Percentiles rank a stretch among this genome's conserved stretches.
Evolutionary conservation across 202 grass and related monocot species (phyloP).

Genomic region (Brachypodium distachyon): DNA sequence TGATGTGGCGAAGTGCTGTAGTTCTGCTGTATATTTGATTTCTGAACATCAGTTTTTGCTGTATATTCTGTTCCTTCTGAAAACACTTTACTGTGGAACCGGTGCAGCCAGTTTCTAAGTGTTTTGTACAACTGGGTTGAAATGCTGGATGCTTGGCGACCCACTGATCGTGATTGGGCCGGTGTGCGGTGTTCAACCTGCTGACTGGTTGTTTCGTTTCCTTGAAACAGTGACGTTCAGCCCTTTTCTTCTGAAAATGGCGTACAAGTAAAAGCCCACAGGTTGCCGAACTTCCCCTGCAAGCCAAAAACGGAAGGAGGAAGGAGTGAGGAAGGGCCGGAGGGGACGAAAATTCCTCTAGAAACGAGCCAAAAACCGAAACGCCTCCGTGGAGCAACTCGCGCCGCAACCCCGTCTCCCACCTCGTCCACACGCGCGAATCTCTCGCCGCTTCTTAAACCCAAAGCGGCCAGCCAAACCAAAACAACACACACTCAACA

Average conservation of each 20-base stretch:
- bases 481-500: not conserved
- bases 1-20: too few relatives aligned
- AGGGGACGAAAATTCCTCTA: not conserved
- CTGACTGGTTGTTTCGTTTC: too few relatives aligned
- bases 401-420: slow-evolving; percentile 18
- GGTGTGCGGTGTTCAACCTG: too few relatives aligned
- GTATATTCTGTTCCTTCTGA: too few relatives aligned
- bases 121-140: too few relatives aligned
- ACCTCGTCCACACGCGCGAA: slow-evolving; percentile 25
- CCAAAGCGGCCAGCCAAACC: not conserved
- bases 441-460: not conserved
- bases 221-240: too few relatives aligned
- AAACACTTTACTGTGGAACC: too few relatives aligned
- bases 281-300: slow-evolving; percentile 7
- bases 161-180: too few relatives aligned
- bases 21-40: too few relatives aligned
- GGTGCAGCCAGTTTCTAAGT: too few relatives aligned
- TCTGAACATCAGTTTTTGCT: too few relatives aligned
- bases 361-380: not conserved
- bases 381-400: slow-evolving; percentile 41
- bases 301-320: not conserved
- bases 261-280: not conserved
- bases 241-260: not conserved
- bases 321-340: not conserved
- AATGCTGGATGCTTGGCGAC: too few relatives aligned